Percentiles rank a stretch among this genome's conserved stretches.
These are phyloP conservation scores for Ascochyta viciae-villosae DNA, from an alignment of 2,329 filamentous ascomycete genomes.

Conservation along the genomic window DNA sequence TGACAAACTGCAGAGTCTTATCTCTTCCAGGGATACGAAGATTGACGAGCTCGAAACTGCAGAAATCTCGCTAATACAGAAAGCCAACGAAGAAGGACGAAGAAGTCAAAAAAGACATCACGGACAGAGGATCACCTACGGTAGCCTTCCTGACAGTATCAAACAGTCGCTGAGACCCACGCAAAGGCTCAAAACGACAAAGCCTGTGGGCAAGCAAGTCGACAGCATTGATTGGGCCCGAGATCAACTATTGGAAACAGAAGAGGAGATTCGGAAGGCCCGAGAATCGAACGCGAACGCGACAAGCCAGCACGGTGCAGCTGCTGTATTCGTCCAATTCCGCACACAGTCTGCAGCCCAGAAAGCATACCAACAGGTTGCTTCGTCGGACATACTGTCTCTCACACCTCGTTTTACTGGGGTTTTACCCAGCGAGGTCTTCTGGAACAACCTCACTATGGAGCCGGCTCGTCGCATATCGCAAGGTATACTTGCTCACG, in stretches of 20 bases:
- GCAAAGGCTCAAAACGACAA: conserved; percentile 41
- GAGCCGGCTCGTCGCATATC: conserved; percentile 82
- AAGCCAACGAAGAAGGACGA: conserved; percentile 76
- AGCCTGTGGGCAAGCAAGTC: conserved; percentile 81
- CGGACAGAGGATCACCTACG: conserved; percentile 56
- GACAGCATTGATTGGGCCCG: conserved; percentile 94
- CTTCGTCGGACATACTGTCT: conserved; percentile 62
- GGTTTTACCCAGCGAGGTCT: conserved; percentile 79
- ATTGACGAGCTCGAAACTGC: conserved; percentile 85
- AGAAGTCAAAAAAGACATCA: conserved; percentile 63
- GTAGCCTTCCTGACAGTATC: conserved; percentile 61
- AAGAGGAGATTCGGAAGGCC: conserved; percentile 72
- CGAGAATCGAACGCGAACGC: conserved; percentile 71
- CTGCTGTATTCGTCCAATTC: conserved; percentile 92
- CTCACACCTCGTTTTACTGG: conserved; percentile 88
- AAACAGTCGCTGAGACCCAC: conserved; percentile 65
- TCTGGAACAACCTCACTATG: conserved; percentile 86
- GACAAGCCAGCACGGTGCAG: conserved; percentile 64
- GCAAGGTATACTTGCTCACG: conserved; percentile 74
- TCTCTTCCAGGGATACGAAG: conserved; percentile 80
- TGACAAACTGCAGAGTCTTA: conserved; percentile 78
- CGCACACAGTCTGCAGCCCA: conserved; percentile 82
- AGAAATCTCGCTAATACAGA: conserved; percentile 83
- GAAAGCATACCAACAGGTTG: conserved; percentile 72
- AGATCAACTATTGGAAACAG: conserved; percentile 75